These are phyloP conservation scores for Globisporangium middletonii DNA, from an alignment of 352 stramenopile genomes.

Conservation along the genomic window DNA sequence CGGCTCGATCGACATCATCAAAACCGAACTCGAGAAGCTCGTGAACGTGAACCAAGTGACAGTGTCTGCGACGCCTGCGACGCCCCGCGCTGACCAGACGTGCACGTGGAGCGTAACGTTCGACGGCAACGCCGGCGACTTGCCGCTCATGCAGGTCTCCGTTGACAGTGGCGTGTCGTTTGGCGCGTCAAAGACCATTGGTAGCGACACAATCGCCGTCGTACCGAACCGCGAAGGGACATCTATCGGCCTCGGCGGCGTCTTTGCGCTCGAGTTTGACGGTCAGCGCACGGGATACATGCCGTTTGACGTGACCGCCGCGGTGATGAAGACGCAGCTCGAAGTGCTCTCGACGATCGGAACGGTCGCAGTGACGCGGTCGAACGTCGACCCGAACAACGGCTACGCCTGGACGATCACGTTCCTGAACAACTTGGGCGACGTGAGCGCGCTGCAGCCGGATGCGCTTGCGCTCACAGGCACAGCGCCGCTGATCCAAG, in stretches of 20 bases:
- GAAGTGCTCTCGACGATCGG: conserved; percentile 88
- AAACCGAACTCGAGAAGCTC: conserved; percentile 91
- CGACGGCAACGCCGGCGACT: conserved; percentile 88
- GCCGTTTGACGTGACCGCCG: conserved; percentile 82
- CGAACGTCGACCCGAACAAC: conserved; percentile 85
- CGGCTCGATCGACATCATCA: conserved; percentile 90
- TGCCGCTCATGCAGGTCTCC: conserved; percentile 52
- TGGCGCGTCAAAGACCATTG: conserved; percentile 22
- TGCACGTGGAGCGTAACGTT: conserved; percentile 94
- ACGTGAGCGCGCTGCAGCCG: conserved; percentile 64
- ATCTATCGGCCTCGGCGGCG: conserved; percentile 45
- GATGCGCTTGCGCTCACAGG: conserved; percentile 87
- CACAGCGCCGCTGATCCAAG: conserved; percentile 75
- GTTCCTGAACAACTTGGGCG: conserved; percentile 90
- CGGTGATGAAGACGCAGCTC: conserved; percentile 85
- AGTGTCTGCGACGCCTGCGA: conserved; percentile 41
- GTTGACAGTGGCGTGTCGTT: conserved; percentile 34
- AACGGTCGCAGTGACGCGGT: conserved; percentile 81
- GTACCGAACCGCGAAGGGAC: conserved; percentile 33
- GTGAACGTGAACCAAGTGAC: conserved; percentile 87
- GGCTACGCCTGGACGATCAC: conserved; percentile 92
- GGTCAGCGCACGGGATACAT: conserved; percentile 90
- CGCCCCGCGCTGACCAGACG: conserved; percentile 42
- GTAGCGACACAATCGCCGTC: conserved; percentile 45
- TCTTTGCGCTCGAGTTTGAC: conserved; percentile 89